Base-by-base conservation (phyloP, 1,284 basidiomycete genomes). In the Crepidotus sp. region DNA sequence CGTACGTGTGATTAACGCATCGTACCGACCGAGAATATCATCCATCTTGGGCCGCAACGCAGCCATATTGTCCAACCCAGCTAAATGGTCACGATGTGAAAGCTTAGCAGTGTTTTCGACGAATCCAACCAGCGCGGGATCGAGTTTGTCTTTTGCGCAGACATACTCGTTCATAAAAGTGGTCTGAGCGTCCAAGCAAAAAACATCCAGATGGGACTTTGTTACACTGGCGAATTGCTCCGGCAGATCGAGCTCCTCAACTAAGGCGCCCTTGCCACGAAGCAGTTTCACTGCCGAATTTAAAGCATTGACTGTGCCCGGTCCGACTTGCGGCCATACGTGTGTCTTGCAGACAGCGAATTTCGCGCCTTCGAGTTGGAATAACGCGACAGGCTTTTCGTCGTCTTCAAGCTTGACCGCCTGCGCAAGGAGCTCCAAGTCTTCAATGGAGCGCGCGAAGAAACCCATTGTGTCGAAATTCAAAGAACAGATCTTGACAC, bases 391-490 rank as follows among this genome's bases (percentile, higher is more conserved):
- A 3, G 34, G 35, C 2, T 25, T 40, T 15, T 48, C 45, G 34
- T 54, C 53, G 24, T 54, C 53, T 21, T 43, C 30, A 10, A 54
- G 43, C n/a, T 30, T 29, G 18, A 43, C 38, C 2, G 45, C 53
- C 21, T 54, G 48, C n/a, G 51, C 50, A n/a, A 54, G 47, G 15
- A 52, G 43, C 19, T 54, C 45, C 8, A 54, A 38, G 33, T 54
- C 53, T 25, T 33, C 40, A 3, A 50, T 22, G 27, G 45, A 48
- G 22, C 53, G 36, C 19, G 51, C 31, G 30, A 50, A 54, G 27
- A 54, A 50, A 1, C 53, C 53, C 25, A 52, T 33, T 2, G 53
- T 54, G 31, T 54, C 53, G n/a, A 54, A 40, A 36, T 50, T 52
- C 18, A 54, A 18, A 4, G 53, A 50, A 19, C 44, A 52, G 10